Conservation (phyloP, 2,329 filamentous ascomycete species). For the Sclerotinia nivalis region DNA sequence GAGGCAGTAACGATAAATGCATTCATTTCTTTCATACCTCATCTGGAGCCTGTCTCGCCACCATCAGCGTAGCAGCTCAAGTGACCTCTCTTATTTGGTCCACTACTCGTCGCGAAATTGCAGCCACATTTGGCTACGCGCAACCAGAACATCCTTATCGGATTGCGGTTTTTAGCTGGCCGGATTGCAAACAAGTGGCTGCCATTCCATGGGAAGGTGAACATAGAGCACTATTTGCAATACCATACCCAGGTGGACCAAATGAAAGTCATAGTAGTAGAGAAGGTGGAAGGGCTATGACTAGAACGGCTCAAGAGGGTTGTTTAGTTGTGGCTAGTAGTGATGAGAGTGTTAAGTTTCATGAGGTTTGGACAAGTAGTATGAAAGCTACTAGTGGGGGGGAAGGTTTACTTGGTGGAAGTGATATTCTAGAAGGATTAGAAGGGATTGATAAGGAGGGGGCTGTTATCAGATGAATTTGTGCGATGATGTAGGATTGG, state of each 20-base stretch:
- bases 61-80: constrained; percentile 89
- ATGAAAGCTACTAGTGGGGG: constrained; percentile 54
- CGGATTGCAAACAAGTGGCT: constrained; percentile 81
- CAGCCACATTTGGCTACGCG: constrained; percentile 89
- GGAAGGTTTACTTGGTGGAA: constrained; percentile 71
- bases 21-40: constrained; percentile 93
- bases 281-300: constrained; percentile 56
- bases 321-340: constrained; percentile 91
- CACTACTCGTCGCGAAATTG: constrained; percentile 80
- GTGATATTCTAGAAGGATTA: constrained; percentile 79
- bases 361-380: constrained; percentile 83
- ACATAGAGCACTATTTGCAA: constrained; percentile 80
- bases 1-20: constrained; percentile 89
- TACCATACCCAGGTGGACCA: constrained; percentile 73
- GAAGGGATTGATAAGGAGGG: constrained; percentile 77
- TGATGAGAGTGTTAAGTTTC: constrained; percentile 90
- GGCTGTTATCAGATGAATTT: constrained; percentile 64
- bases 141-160: constrained; percentile 86
- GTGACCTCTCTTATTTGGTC: constrained; percentile 94
- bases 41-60: constrained; percentile 81
- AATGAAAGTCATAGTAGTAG: constrained; percentile 38
- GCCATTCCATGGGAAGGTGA: constrained; percentile 82
- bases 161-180: constrained; percentile 94
- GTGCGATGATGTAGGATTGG: not conserved
- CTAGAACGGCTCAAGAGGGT: constrained; percentile 65